Evolutionary conservation across 495 filamentous ascomycete genomes (phyloP).

Genomic region (Xylaria cubensis): DNA sequence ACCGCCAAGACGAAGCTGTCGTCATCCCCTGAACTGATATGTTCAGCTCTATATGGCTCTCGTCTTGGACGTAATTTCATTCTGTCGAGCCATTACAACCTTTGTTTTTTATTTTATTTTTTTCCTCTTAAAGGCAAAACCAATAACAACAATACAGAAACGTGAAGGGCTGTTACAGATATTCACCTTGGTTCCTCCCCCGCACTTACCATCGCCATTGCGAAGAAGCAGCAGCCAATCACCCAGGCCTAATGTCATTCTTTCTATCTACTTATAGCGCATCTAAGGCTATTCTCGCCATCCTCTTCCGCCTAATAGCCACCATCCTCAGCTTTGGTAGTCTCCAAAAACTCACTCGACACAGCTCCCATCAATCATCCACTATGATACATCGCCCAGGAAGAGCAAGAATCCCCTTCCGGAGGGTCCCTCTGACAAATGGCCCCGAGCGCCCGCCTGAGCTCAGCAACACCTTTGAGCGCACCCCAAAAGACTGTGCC

Average conservation of each 20-base stretch:
- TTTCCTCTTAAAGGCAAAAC: not conserved
- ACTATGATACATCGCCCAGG: constrained; percentile 32
- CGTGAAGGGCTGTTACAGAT: not conserved
- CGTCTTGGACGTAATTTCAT: not conserved
- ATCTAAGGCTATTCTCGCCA: not conserved
- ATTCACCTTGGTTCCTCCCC: not conserved
- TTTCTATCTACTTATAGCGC: not conserved
- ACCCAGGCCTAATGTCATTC: not conserved
- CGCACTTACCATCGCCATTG: not conserved
- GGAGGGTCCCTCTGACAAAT: constrained; percentile 23
- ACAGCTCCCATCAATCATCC: not conserved
- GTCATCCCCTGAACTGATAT: not conserved
- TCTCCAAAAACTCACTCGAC: not conserved
- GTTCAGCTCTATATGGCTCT: not conserved
- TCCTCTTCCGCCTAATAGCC: not conserved
- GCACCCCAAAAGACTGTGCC: constrained; percentile 52
- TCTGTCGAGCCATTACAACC: not conserved
- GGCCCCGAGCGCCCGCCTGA: constrained; percentile 23
- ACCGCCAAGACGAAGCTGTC: not conserved
- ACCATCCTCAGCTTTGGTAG: constrained; percentile 15
- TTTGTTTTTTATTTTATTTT: too few species aligned
- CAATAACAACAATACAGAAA: not conserved
- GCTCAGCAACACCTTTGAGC: constrained; percentile 32
- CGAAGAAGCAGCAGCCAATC: not conserved
- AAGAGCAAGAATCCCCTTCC: constrained; percentile 29